Conservation (phyloP, 2,329 filamentous ascomycete genomes). For the Cladosporium sp. region DNA sequence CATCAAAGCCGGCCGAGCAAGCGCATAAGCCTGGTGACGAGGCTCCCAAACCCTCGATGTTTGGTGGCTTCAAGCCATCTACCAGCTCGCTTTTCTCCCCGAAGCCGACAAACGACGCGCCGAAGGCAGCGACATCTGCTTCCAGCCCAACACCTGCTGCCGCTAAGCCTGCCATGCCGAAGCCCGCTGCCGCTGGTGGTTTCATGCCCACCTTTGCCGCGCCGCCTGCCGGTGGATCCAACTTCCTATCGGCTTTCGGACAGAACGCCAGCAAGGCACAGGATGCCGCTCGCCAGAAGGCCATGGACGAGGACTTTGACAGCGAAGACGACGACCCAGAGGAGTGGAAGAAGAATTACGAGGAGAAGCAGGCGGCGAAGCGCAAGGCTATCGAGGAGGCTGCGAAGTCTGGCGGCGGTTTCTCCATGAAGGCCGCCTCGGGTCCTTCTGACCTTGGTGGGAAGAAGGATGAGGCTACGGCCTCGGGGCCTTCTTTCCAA, state of each 20-base stretch:
- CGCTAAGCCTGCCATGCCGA: neutral
- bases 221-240: conserved; percentile 19
- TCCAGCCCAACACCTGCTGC: neutral
- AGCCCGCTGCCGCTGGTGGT: conserved; percentile 1
- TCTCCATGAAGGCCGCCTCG: conserved; percentile 12
- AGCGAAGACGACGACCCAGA: conserved; percentile 47
- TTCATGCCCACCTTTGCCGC: conserved; percentile 15
- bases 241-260: conserved; percentile 40
- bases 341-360: conserved; percentile 42
- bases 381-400: conserved; percentile 35
- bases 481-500: conserved; percentile 12
- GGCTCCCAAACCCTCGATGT: conserved; percentile 8
- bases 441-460: neutral
- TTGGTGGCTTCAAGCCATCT: conserved; percentile 12
- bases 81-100: conserved; percentile 8
- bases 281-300: conserved; percentile 41
- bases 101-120: conserved; percentile 2
- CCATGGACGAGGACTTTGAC: conserved; percentile 47
- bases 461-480: neutral
- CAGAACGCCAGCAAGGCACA: conserved; percentile 34
- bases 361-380: conserved; percentile 42
- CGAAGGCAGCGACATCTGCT: neutral
- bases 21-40: neutral
- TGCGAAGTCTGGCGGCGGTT: conserved; percentile 27
- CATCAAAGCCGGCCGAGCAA: conserved; percentile 5